Percentiles rank a stretch among this genome's conserved stretches.
Evolutionary conservation across 2,329 filamentous ascomycete species (phyloP).

Genomic region (Microsporum ferrugineum): DNA sequence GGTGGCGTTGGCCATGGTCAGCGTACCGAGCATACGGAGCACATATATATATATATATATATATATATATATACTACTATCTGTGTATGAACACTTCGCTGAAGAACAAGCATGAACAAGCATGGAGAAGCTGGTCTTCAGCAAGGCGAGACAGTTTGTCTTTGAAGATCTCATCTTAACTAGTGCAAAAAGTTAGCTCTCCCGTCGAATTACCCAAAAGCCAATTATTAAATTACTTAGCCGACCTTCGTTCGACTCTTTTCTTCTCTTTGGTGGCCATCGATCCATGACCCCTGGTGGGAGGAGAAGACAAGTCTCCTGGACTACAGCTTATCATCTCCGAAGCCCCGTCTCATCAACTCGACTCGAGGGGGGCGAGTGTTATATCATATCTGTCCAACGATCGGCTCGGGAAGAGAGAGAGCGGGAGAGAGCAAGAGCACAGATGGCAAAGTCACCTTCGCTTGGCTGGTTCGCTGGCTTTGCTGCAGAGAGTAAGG

Average conservation of each 20-base stretch:
- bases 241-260: background rate
- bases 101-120: no score
- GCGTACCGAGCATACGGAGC: background rate
- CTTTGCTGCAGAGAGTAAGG: background rate
- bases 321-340: background rate
- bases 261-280: background rate
- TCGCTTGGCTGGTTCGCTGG: background rate
- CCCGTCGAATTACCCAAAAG: background rate
- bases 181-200: background rate
- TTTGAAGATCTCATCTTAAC: background rate
- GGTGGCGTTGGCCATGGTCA: background rate
- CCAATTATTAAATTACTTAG: background rate
- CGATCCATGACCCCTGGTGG: background rate
- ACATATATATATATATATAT: no score
- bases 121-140: no score
- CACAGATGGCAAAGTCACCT: background rate
- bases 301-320: background rate
- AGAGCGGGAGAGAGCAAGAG: background rate
- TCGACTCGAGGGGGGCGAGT: background rate
- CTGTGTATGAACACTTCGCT: no score
- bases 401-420: no score
- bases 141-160: background rate
- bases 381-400: background rate
- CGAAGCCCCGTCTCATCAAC: background rate
- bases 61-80: no score